Evolutionary conservation across 257 asterid species (phyloP).

Genomic region (Hygrophila difformis): DNA sequence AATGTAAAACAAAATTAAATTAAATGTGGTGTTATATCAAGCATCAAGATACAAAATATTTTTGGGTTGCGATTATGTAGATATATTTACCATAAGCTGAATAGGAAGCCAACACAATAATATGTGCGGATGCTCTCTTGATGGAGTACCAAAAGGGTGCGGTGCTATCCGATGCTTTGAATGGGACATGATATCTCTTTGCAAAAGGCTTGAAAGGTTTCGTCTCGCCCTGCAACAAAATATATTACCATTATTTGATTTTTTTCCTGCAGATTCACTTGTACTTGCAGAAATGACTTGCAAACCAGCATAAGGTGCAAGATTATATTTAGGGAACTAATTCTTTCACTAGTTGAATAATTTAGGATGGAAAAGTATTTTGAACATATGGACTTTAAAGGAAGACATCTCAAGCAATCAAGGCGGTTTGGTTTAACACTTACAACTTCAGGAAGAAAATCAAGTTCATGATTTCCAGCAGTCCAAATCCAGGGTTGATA

Average conservation of each 20-base stretch:
- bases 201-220: constrained; percentile 72
- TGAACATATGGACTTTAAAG: no score
- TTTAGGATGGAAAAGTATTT: no score
- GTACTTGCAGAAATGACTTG: no score
- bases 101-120: constrained; percentile 84
- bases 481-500: constrained; percentile 96
- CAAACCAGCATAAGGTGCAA: no score
- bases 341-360: no score
- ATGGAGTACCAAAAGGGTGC: constrained; percentile 82
- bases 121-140: constrained; percentile 86
- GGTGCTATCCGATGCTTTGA: constrained; percentile 56
- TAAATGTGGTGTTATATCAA: no score
- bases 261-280: no score
- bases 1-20: background rate
- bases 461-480: constrained; percentile 71
- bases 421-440: constrained; percentile 15
- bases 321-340: no score
- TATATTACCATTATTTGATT: no score
- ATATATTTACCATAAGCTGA: constrained; percentile 69
- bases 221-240: constrained; percentile 74
- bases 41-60: no score
- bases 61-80: background rate
- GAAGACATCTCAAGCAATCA: no score
- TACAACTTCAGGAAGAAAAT: constrained; percentile 72
- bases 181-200: constrained; percentile 60